Evolutionary conservation across 495 filamentous ascomycete species (phyloP), one percentile per base, ranked within the genome.

Genomic region (Trichoderma parareesei): DNA sequence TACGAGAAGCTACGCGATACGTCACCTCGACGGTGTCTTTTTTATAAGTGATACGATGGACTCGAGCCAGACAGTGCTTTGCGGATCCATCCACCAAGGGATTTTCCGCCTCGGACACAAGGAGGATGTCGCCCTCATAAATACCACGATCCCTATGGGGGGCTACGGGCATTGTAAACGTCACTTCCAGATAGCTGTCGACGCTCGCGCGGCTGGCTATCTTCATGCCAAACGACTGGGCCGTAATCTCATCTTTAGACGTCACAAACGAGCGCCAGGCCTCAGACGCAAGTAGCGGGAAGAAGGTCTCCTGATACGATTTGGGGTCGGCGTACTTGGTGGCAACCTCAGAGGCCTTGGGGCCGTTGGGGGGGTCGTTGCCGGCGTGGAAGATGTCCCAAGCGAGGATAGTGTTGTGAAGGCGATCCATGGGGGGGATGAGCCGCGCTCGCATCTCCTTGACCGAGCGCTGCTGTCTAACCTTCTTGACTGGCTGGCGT

Each of bases 231-330:
- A 94, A 90, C 0, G 88, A 80, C 65, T 87, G 90, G 70, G 86
- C 87, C 35, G 79, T 86, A 14, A 85, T 84, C 74, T 98, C 95
- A 70, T 98, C 92, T 70, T 90, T 91, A 3, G 89, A 85, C 59
- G 90, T 90, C 41, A 96, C 85, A 69, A 98, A 94, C 1, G 90
- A 88, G 73, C 96, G 90, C 94, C 94, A 98, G 60, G 92, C 93
- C 74, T 98, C 94, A 60, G 96, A 87, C 59, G 95, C 86, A 41
- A 98, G 82, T 44, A 98, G 79, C 11, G 94, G 95, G 65, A 92
- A 86, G 78, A 98, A 98, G 0, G 91, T 93, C 61, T 83, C 80
- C 75, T 96, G 90, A 71, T 98, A 98, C 63, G 90, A 86, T 60
- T 75, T 72, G 18, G 91, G 88, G 64, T 88, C 86, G 43, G 78